Evolutionary conservation across 148 eudicot genomes (phyloP), one percentile per base, ranked within the genome.

Genomic region (Diospyros kaki): DNA sequence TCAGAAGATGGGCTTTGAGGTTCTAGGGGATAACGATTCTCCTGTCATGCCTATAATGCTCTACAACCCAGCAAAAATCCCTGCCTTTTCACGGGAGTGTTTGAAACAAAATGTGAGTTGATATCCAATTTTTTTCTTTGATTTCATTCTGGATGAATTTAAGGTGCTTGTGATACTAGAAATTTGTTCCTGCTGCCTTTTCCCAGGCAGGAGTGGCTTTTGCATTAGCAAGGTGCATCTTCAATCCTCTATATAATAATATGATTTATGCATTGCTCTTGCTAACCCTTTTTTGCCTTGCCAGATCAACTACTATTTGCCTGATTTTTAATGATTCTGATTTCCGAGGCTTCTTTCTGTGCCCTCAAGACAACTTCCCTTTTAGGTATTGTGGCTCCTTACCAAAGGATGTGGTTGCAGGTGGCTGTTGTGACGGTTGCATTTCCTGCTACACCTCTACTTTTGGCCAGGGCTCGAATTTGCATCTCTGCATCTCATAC

Each of bases 31-130:
- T 79, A 88, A 89, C 78, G 97, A 89, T 62, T 94, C 95, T 17
- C 97, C 96, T 44, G 93, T 92, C 18, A 92, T 90, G 92, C 97
- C 97, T 69, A 87, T 87, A 68, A 92, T 88, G 93, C 89, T 89
- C 71, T 92, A 92, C 83, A 90, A 90, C 77, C 94, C 98, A 17
- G 86, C 96, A 46, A 87, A 90, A 80, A 86, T 89, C 46, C 97
- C 98, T 81, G 94, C 98, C 5, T 93, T 93, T 78, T 93, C 97
- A 66, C 84, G 98, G 69, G 96, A 93, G 80, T 93, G 98, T 76
- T 89, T 93, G 78, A 86, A 83, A 75, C 88, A 85, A 63, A 86
- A 93, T 75, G 98, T 90, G 84, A 86, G 91, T 28, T 51, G 28
- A 28, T 28, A 28, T 28, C 28, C 28, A 28, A 28, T 28, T 28